Evolutionary conservation across 202 grass and related monocot species (phyloP).

Genomic region (Elaeis oleifera): DNA sequence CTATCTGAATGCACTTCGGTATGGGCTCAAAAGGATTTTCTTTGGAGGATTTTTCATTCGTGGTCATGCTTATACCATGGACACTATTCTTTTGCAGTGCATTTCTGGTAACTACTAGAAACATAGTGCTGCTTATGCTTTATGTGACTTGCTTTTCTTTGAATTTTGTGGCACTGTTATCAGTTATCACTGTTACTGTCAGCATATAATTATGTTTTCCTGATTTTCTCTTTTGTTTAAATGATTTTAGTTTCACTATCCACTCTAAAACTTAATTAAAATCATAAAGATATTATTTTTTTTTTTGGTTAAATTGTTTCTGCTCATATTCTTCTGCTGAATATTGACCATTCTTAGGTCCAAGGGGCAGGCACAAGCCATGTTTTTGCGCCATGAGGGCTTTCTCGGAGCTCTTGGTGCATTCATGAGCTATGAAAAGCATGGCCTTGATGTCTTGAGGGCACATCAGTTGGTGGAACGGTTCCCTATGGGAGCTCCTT

Average conservation of each 20-base stretch:
- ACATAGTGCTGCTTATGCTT: not conserved
- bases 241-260: too few species aligned
- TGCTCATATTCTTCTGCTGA: not conserved
- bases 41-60: constrained; percentile 99
- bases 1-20: constrained; percentile 93
- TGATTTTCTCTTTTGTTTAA: too few species aligned
- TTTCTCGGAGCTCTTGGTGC: constrained; percentile 93
- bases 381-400: constrained; percentile 97
- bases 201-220: too few species aligned
- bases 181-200: too few species aligned
- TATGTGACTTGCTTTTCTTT: constrained; percentile 12
- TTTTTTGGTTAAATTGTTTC: not conserved
- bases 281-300: too few species aligned
- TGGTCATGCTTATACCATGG: constrained; percentile 98
- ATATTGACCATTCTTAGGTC: constrained; percentile 40
- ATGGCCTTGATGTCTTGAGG: constrained; percentile 86
- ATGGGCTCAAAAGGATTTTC: constrained; percentile 96
- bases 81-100: constrained; percentile 95
- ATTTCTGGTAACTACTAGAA: constrained; percentile 76
- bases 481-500: constrained; percentile 96
- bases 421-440: constrained; percentile 97
- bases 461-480: constrained; percentile 93
- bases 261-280: too few species aligned
- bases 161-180: not conserved
- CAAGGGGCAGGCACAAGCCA: constrained; percentile 78